Evolutionary conservation across 352 stramenopile genomes (phyloP), one percentile per base, ranked within the genome.

Genomic region (Lagenidium sp.): DNA sequence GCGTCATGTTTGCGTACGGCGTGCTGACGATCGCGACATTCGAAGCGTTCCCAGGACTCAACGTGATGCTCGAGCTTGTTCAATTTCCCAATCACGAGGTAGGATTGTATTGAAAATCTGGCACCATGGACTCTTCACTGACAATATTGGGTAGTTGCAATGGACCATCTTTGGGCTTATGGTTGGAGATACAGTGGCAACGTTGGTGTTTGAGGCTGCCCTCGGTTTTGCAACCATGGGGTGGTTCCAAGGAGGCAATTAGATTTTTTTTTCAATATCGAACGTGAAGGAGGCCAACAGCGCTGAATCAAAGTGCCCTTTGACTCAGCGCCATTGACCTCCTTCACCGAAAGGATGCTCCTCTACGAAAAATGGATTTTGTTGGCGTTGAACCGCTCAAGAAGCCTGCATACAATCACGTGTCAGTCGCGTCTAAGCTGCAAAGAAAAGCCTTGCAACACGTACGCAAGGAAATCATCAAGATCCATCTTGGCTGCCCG

Each of bases 401-500:
- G 73, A 23, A 99, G 48, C 16, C 76, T 91, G 44, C 19, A 46
- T 20, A 44, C 2, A 25, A 39, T 30, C 16, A 36, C 7, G 20
- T n/a, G 21, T 28, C 21, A 24, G 16, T 16, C 10, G n/a, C n/a
- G n/a, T 26, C 16, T 22, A 16, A 22, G 10, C 19, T 26, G 6
- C 21, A 6, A 40, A 8, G 11, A 18, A 13, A 40, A 12, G 11
- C 10, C 32, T 6, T 38, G 20, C 28, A 48, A 5, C 15, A 59
- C 78, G 36, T 72, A 90, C 68, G 84, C 68, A 26, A 99, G 75
- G 53, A 99, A 98, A 59, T 99, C 96, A 60, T 99, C 95, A 24
- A 98, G 79, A 68, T 98, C 88, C 68, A 99, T 85, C 60, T 98
- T 98, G 16, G 94, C 84, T 13, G 89, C 95, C 46, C 97, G 79